These are phyloP conservation scores for Sporothrix brasiliensis DNA, from an alignment of 2,329 filamentous ascomycete genomes.

Conservation along the genomic window DNA sequence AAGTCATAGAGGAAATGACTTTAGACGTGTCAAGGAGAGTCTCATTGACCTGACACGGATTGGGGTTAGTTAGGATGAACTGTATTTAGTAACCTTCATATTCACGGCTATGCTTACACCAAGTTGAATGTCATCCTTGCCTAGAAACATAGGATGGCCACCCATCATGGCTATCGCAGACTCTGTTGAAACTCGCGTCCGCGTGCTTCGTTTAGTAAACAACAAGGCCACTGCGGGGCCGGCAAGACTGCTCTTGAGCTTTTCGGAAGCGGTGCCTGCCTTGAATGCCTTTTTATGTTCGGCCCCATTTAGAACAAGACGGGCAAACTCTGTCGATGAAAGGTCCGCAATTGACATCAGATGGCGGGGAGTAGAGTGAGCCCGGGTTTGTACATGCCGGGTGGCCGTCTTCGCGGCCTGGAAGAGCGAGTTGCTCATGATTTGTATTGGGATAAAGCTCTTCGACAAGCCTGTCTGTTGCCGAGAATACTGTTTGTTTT, in stretches of 20 bases:
- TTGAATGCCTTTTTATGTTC: slow-evolving; percentile 78
- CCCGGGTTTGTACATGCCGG: slow-evolving; percentile 47
- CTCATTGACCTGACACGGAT: slow-evolving; percentile 71
- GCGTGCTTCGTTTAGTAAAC: slow-evolving; percentile 94
- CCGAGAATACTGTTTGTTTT: background rate
- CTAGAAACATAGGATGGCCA: slow-evolving; percentile 94
- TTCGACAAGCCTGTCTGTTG: background rate
- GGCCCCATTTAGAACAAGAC: slow-evolving; percentile 80
- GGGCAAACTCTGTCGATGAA: slow-evolving; percentile 74
- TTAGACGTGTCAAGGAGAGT: slow-evolving; percentile 88
- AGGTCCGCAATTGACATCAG: slow-evolving; percentile 90
- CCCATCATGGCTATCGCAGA: slow-evolving; percentile 85
- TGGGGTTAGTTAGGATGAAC: slow-evolving; percentile 1
- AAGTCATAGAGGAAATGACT: slow-evolving; percentile 93
- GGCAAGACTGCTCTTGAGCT: slow-evolving; percentile 64
- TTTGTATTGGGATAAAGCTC: background rate
- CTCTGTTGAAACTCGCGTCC: slow-evolving; percentile 92
- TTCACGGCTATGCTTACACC: slow-evolving; percentile 61
- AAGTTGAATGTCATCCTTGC: slow-evolving; percentile 93
- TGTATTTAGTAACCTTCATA: background rate
- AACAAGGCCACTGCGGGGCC: slow-evolving; percentile 90
- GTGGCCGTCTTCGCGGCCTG: slow-evolving; percentile 39
- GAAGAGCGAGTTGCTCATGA: slow-evolving; percentile 37
- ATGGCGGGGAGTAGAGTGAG: slow-evolving; percentile 69
- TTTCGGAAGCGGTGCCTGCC: slow-evolving; percentile 52